Base-by-base conservation (phyloP, 2,329 filamentous ascomycete genomes). In the Lojkania enalia region DNA sequence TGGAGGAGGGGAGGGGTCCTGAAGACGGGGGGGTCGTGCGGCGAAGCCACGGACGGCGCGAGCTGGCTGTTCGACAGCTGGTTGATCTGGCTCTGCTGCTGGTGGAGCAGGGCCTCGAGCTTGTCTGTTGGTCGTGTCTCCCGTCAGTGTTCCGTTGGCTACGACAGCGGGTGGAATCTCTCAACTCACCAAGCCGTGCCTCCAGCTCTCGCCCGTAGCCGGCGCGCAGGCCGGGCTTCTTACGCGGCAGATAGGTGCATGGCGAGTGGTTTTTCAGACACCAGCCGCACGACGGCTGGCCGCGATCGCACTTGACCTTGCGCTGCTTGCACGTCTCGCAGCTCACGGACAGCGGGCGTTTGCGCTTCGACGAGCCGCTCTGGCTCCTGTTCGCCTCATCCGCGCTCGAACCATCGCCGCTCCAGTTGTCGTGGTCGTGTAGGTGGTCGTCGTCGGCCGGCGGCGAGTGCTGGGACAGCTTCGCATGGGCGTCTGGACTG, bases 321-420 rank as follows among this genome's bases (percentile, higher is more conserved):
- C 88, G 77, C 68, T 87, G 84, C 71, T 91, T 90, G 74, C 87
- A 90, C 39, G 87, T 77, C 71, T 91, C 88, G 63, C 88, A 81
- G 58, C 75, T 78, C 23, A 81, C 78, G 38, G 71, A 74, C 63
- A 78, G 70, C 32, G 75, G 74, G 44, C 78, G 67, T 63, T 76
- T 77, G 49, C 76, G 74, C 63, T 79, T 79, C 38, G 71, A 62
- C 18, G 57, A 49, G 46, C 66, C 64, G 38, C 57, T 64, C 64
- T 58, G 57, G 51, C 58, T 58, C 20, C 63, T 54, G 46, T 66
- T 65, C 6, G 62, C 66, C 20, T 72, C 70, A 11, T 71, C 70
- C 39, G 55, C 68, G 48, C 69, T 74, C 57, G 73, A 76, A 31
- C 57, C 66, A 23, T 60, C 63, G 21, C 46, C 55, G 44, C 63